phyloP scores from a whole-genome alignment of 2,329 filamentous ascomycete genomes.

The Epichloe coenophiala region DNA sequence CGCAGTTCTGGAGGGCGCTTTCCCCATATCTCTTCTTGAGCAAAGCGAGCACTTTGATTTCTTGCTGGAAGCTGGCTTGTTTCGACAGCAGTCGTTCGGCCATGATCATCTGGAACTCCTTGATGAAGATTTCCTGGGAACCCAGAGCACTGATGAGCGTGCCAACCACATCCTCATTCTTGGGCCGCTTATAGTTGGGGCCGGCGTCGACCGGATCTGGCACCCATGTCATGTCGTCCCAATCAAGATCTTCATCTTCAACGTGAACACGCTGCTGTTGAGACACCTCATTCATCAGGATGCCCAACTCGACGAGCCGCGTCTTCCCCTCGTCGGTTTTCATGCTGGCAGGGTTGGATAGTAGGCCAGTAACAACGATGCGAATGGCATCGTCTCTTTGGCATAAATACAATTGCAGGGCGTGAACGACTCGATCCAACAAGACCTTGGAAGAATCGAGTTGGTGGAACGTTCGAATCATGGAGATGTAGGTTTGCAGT shows the following conservation, averaged over 20 bases:
- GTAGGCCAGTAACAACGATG: slow-evolving; percentile 61
- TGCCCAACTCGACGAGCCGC: slow-evolving; percentile 53
- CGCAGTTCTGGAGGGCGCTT: slow-evolving; percentile 73
- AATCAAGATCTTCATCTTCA: slow-evolving; percentile 64
- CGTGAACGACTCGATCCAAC: slow-evolving; percentile 58
- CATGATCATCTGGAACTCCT: slow-evolving; percentile 82
- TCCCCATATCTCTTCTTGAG: slow-evolving; percentile 85
- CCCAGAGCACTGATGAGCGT: slow-evolving; percentile 82
- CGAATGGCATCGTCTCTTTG: slow-evolving; percentile 65
- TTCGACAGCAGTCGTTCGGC: slow-evolving; percentile 63
- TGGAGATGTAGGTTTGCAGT: slow-evolving; percentile 62
- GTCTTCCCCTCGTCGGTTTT: slow-evolving; percentile 32
- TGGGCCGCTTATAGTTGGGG: slow-evolving; percentile 80
- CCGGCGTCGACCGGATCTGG: slow-evolving; percentile 89
- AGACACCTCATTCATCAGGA: slow-evolving; percentile 48
- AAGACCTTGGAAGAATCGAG: slow-evolving; percentile 68
- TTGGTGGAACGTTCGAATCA: slow-evolving; percentile 64
- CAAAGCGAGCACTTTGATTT: slow-evolving; percentile 68
- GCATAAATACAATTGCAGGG: slow-evolving; percentile 62
- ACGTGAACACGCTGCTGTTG: slow-evolving; percentile 37
- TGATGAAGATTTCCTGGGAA: slow-evolving; percentile 82
- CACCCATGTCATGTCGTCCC: slow-evolving; percentile 85
- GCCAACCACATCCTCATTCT: slow-evolving; percentile 80
- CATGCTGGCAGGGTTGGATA: slow-evolving; percentile 45
- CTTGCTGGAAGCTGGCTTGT: slow-evolving; percentile 61